Evolutionary conservation across 108 stramenopile species (phyloP).

Genomic region (Skeletonema marinoi): DNA sequence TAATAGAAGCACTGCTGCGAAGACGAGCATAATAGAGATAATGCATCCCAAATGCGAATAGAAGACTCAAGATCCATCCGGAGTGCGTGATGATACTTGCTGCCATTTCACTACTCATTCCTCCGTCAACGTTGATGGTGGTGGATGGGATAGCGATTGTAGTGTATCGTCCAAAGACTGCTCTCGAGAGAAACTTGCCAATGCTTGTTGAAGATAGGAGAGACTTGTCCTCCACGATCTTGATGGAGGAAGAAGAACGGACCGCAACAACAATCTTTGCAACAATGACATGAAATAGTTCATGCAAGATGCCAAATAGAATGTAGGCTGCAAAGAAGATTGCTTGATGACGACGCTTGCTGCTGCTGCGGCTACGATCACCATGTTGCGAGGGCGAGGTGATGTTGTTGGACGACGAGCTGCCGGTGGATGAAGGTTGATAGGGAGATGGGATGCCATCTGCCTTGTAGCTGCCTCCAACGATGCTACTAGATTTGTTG

Average conservation of each 20-base stretch:
- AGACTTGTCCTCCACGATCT: too few relatives aligned
- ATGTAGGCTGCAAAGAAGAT: constrained; percentile 46
- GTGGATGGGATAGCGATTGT: not conserved
- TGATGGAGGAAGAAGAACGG: too few relatives aligned
- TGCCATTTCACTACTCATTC: not conserved
- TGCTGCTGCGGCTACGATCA: too few relatives aligned
- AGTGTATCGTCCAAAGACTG: constrained; percentile 26
- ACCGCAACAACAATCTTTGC: too few relatives aligned
- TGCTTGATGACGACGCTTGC: not conserved
- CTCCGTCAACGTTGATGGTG: not conserved
- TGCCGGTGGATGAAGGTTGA: too few relatives aligned
- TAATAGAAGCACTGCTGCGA: too few relatives aligned
- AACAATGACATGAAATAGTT: constrained; percentile 51
- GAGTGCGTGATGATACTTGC: constrained; percentile 42
- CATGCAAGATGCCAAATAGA: constrained; percentile 61
- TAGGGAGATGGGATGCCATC: too few relatives aligned
- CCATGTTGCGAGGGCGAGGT: too few relatives aligned
- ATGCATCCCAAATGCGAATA: constrained; percentile 35
- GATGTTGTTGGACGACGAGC: too few relatives aligned
- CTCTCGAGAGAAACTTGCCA: constrained; percentile 11
- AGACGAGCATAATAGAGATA: not conserved
- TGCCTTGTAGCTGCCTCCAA: too few relatives aligned
- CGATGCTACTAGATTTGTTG: too few relatives aligned
- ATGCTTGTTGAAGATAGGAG: too few relatives aligned
- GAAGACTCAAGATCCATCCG: constrained; percentile 63